Base-by-base conservation (phyloP, 345 rosid genomes). In the Arabidopsis arenosa region DNA sequence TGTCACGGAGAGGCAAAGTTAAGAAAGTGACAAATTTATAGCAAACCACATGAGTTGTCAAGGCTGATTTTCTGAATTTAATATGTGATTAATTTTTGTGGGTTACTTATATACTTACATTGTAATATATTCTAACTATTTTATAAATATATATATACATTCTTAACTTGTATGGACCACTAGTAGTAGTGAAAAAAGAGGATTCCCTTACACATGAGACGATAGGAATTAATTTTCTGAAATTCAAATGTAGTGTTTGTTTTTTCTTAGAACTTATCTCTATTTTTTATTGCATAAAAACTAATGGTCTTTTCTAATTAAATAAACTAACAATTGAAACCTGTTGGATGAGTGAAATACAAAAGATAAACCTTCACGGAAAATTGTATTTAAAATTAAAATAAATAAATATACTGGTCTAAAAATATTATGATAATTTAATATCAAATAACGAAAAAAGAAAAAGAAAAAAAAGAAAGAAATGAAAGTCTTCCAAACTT, bases 131-230 rank as follows among this genome's bases (percentile, higher is more conserved):
- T 23, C 26, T 23, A 23, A 23, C 26, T 23, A 23, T 23, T 23
- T 23, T 23, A 23, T 23, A 23, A 23, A 23, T 23, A 23, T 23
- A 23, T 23, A 23, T 41, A 30, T 55, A 18, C 36, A 23, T 35
- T 70, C 8, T 18, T 18, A 18, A 45, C n/a, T 70, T 40, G 45
- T 10, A 57, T 70, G 32, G 45, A 70, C 65, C 56, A 45, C 11
- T 2, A 45, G 18, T 28, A 8, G 48, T 11, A 32, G 6, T 12
- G 33, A 12, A 13, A 12, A 41, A 21, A 40, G 66, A 21, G 12
- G 13, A 40, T 43, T 21, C 33, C 11, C 66, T 60, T 23, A 23
- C 26, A 23, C 26, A 23, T 30, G 61, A 56, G 61, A 28, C 32
- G 4, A 28, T 28, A 28, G 4, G 32, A 28, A 28, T 28, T 28